These are phyloP conservation scores for Pistacia atlantica DNA, from an alignment of 345 rosid genomes.

Conservation along the genomic window DNA sequence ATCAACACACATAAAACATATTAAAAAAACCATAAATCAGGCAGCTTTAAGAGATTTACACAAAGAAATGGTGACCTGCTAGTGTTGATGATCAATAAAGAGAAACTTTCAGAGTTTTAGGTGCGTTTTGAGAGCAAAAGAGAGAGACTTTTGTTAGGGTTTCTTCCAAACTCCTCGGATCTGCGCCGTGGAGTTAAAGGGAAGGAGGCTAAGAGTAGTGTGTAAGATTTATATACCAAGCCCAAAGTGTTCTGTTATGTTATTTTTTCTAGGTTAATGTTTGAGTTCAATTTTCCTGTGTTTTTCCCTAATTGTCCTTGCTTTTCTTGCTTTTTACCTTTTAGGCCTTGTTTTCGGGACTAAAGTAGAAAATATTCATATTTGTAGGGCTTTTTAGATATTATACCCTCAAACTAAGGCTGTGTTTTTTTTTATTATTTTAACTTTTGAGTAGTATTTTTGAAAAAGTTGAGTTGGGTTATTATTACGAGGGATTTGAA, in stretches of 20 bases:
- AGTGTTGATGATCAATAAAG: conserved; percentile 5
- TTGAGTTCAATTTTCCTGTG: not conserved
- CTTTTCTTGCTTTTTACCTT: not conserved
- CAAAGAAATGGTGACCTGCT: conserved; percentile 23
- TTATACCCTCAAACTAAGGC: no score
- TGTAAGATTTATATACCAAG: conserved; percentile 5
- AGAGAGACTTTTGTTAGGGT: conserved; percentile 27
- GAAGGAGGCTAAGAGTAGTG: not conserved
- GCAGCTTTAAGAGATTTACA: conserved; percentile 8
- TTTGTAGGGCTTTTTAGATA: no score
- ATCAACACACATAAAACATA: not conserved
- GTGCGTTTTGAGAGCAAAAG: conserved; percentile 17
- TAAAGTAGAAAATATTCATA: no score
- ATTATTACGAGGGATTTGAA: no score
- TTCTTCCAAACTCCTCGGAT: conserved; percentile 91
- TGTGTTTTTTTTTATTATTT: no score
- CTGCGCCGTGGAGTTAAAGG: conserved; percentile 79
- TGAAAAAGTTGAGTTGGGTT: no score
- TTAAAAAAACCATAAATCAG: not conserved
- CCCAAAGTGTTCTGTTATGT: not conserved
- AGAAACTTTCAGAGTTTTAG: not conserved
- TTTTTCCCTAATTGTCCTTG: not conserved
- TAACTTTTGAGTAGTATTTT: no score
- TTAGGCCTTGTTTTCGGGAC: not conserved
- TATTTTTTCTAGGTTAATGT: not conserved